Evolutionary conservation across 345 rosid species (phyloP).

Genomic region (Hevea brasiliensis): DNA sequence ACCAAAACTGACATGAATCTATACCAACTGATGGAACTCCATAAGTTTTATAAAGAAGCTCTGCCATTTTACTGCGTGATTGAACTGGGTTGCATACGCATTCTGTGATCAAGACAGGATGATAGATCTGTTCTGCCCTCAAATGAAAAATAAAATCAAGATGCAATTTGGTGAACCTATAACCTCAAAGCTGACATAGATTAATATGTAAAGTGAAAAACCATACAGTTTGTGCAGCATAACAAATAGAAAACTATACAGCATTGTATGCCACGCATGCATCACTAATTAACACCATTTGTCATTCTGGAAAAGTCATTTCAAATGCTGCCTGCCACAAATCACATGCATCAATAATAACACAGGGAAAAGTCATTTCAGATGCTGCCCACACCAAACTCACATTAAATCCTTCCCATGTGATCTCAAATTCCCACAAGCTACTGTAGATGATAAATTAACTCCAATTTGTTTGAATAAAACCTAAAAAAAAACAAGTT

Average conservation of each 20-base stretch:
- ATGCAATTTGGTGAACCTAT: slow-evolving; percentile 22
- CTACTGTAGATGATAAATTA: background rate
- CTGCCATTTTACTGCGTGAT: slow-evolving; percentile 97
- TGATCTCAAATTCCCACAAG: too few relatives aligned
- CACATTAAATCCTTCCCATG: background rate
- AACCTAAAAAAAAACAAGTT: background rate
- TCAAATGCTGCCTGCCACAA: background rate
- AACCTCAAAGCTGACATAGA: slow-evolving; percentile 6
- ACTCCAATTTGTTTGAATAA: background rate
- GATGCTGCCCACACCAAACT: background rate
- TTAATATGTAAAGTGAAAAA: background rate
- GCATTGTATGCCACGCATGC: background rate
- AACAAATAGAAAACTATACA: background rate
- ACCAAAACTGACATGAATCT: slow-evolving; percentile 4
- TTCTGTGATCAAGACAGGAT: slow-evolving; percentile 90
- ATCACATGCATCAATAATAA: too few relatives aligned
- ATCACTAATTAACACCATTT: too few relatives aligned
- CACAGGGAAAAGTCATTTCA: background rate
- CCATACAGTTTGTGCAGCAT: background rate
- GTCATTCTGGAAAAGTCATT: background rate
- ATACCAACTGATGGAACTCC: slow-evolving; percentile 97
- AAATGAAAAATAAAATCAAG: slow-evolving; percentile 40
- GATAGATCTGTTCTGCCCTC: slow-evolving; percentile 84
- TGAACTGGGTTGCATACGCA: slow-evolving; percentile 90
- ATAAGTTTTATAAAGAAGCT: slow-evolving; percentile 91